Evolutionary conservation across 2,329 filamentous ascomycete genomes (phyloP).

Genomic region (Botrytis tulipae): DNA sequence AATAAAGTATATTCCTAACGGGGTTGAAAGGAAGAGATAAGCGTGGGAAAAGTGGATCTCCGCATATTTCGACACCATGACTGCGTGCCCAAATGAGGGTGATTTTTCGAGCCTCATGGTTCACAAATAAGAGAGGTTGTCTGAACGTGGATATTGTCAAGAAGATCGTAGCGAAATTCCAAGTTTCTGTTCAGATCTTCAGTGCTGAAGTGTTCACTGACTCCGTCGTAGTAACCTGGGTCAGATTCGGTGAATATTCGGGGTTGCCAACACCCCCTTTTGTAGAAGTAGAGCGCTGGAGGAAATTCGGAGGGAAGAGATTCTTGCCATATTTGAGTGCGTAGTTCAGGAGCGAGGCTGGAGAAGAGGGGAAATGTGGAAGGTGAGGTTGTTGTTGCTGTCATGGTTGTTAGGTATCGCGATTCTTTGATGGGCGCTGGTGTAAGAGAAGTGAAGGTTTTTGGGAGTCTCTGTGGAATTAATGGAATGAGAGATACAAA

Average conservation of each 20-base stretch:
- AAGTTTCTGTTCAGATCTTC: not conserved
- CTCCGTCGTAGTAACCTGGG: not conserved
- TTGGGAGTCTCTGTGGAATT: not conserved
- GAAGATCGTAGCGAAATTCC: not conserved
- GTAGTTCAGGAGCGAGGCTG: not conserved
- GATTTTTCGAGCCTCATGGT: not conserved
- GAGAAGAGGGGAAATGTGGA: constrained; percentile 1
- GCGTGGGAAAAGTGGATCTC: not conserved
- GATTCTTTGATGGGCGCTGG: not conserved
- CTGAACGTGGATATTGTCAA: not conserved
- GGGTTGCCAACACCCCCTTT: not conserved
- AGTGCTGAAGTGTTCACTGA: not conserved
- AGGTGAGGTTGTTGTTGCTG: not conserved
- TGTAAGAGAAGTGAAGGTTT: not conserved
- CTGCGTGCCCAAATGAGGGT: not conserved
- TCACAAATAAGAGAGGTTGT: not conserved
- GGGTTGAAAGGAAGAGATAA: not conserved
- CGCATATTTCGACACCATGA: not conserved
- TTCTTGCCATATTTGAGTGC: not conserved
- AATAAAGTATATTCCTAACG: not conserved
- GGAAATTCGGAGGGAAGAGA: not conserved
- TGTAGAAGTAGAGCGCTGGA: not conserved
- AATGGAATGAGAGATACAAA: not conserved
- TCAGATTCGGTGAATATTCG: not conserved
- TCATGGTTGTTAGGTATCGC: not conserved